phyloP scores from a whole-genome alignment of 768 basidiomycete genomes.

The Russula griseocarnosa region DNA sequence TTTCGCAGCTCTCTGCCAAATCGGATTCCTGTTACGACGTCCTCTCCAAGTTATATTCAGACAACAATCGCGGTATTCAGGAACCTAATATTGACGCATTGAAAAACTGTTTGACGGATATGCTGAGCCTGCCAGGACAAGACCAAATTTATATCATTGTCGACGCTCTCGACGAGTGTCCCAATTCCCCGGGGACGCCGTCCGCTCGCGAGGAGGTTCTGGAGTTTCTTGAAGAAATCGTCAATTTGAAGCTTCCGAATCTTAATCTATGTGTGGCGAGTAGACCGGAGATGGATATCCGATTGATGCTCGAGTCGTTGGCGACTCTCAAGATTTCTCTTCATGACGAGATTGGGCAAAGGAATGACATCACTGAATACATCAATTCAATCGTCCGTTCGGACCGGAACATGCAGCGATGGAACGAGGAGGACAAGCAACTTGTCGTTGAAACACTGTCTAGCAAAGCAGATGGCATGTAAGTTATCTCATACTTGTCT shows the following conservation, averaged over 20 bases:
- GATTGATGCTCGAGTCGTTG: background rate
- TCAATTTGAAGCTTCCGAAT: background rate
- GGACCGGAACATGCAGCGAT: background rate
- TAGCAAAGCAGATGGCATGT: conserved; percentile 16
- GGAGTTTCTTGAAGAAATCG: background rate
- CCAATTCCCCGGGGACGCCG: background rate
- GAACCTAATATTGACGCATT: background rate
- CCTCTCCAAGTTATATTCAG: conserved; percentile 1
- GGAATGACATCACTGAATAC: background rate
- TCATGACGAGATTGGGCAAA: background rate
- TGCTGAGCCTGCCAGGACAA: background rate
- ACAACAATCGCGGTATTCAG: background rate
- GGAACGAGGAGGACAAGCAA: background rate
- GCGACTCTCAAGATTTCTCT: background rate
- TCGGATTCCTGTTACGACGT: background rate
- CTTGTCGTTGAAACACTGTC: background rate
- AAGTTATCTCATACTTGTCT: background rate
- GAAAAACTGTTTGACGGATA: background rate
- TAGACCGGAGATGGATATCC: background rate
- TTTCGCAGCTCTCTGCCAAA: background rate
- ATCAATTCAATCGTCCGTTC: background rate
- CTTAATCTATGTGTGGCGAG: background rate
- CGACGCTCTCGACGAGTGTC: conserved; percentile 1
- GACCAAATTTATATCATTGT: conserved; percentile 2
- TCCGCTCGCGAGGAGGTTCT: background rate